phyloP scores from a whole-genome alignment of 805 yeast genomes.

The Barnettozyma pratensis region DNA sequence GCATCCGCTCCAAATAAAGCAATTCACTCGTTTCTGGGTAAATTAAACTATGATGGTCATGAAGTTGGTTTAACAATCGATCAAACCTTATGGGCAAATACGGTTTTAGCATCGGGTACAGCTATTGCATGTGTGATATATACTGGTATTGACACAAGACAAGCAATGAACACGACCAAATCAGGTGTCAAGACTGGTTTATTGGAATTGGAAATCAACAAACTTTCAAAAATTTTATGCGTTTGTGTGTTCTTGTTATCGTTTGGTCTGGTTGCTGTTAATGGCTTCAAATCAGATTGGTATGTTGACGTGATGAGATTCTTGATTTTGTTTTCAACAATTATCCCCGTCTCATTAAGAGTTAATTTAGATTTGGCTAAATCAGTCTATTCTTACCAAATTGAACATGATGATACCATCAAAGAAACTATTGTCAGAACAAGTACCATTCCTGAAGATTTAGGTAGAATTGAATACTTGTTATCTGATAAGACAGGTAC shows the following conservation, averaged over 20 bases:
- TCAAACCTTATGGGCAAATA: conserved; percentile 96
- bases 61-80: conserved; percentile 72
- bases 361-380: conserved; percentile 95
- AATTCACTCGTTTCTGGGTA: conserved; percentile 79
- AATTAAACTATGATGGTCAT: conserved; percentile 52
- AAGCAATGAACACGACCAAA: conserved; percentile 85
- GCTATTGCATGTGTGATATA: conserved; percentile 85
- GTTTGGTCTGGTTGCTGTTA: conserved; percentile 68
- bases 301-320: conserved; percentile 88
- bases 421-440: conserved; percentile 91
- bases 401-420: conserved; percentile 79
- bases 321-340: conserved; percentile 86
- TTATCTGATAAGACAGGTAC: conserved; percentile 97
- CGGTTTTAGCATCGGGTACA: conserved; percentile 91
- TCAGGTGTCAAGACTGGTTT: conserved; percentile 87
- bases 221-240: conserved; percentile 82
- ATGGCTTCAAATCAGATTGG: conserved; percentile 77
- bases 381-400: conserved; percentile 92
- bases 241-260: conserved; percentile 78
- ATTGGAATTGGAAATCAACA: conserved; percentile 86
- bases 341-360: conserved; percentile 91
- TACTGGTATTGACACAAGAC: conserved; percentile 92
- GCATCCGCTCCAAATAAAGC: conserved; percentile 82
- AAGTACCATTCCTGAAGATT: conserved; percentile 95
- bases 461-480: conserved; percentile 91